These are phyloP conservation scores for Metschnikowia kofuensis DNA, from an alignment of 805 yeast species.

Conservation along the genomic window DNA sequence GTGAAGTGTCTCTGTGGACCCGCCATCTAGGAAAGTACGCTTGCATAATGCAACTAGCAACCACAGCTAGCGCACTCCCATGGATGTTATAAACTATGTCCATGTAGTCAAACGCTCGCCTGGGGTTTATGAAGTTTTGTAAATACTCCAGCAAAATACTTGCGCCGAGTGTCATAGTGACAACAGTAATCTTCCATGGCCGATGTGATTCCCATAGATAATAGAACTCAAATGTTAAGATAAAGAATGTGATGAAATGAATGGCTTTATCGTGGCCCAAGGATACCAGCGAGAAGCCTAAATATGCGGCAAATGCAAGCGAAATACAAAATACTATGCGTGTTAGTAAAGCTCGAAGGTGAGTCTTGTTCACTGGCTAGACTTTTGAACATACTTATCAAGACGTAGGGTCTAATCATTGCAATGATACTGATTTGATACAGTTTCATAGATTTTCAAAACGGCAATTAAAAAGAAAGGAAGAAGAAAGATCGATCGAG, in stretches of 20 bases:
- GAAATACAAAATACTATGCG: slow-evolving; percentile 27
- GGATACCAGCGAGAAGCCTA: slow-evolving; percentile 50
- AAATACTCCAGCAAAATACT: slow-evolving; percentile 49
- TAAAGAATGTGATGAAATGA: slow-evolving; percentile 47
- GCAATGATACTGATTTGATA: background rate
- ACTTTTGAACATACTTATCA: slow-evolving; percentile 6
- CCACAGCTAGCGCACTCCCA: slow-evolving; percentile 31
- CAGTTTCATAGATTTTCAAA: background rate
- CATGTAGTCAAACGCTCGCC: slow-evolving; percentile 44
- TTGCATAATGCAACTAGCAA: slow-evolving; percentile 9
- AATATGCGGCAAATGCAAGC: slow-evolving; percentile 34
- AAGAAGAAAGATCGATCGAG: too few relatives aligned
- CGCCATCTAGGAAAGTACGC: background rate
- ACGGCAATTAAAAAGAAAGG: too few relatives aligned
- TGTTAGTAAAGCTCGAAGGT: slow-evolving; percentile 4
- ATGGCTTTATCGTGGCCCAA: slow-evolving; percentile 49
- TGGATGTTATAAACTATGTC: slow-evolving; percentile 42
- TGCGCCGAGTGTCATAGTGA: slow-evolving; percentile 46
- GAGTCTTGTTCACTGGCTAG: too few relatives aligned
- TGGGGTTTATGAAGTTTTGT: slow-evolving; percentile 46
- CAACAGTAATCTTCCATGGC: slow-evolving; percentile 25
- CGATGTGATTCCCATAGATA: slow-evolving; percentile 37
- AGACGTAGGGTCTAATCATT: slow-evolving; percentile 5
- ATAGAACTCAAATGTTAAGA: slow-evolving; percentile 49
- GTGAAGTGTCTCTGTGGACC: background rate